These are phyloP conservation scores for Naganishia randhawae DNA, from an alignment of 768 basidiomycete species.

Conservation along the genomic window DNA sequence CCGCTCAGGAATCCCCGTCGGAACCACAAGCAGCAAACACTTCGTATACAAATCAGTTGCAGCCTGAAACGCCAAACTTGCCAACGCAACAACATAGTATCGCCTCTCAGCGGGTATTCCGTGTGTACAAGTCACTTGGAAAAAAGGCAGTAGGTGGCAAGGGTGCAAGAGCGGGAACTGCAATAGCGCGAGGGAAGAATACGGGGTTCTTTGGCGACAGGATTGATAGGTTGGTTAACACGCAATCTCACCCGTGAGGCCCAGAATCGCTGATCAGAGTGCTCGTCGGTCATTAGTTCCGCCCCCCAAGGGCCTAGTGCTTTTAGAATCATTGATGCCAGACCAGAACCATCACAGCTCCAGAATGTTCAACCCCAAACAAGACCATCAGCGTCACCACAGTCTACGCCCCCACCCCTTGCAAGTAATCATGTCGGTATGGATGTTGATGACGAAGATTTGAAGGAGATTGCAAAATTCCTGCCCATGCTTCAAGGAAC, in stretches of 20 bases:
- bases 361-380: neutral
- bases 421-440: neutral
- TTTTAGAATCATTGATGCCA: conserved; percentile 43
- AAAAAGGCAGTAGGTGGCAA: neutral
- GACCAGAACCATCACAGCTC: conserved; percentile 33
- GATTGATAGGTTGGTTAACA: neutral
- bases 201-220: conserved; percentile 4
- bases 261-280: neutral
- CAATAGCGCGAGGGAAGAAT: neutral
- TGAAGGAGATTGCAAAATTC: conserved; percentile 49
- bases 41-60: neutral
- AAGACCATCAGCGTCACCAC: conserved; percentile 1
- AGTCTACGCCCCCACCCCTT: neutral
- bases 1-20: neutral
- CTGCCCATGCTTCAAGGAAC: conserved; percentile 50
- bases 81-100: neutral
- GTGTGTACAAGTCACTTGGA: conserved; percentile 8
- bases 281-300: neutral
- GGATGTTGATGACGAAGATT: conserved; percentile 31
- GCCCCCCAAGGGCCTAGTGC: neutral
- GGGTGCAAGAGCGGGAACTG: neutral
- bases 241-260: neutral
- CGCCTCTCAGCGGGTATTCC: conserved; percentile 13
- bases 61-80: neutral
- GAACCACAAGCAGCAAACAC: neutral